Base-by-base conservation (phyloP, 2,329 filamentous ascomycete species). In the Aspergillus felis region DNA sequence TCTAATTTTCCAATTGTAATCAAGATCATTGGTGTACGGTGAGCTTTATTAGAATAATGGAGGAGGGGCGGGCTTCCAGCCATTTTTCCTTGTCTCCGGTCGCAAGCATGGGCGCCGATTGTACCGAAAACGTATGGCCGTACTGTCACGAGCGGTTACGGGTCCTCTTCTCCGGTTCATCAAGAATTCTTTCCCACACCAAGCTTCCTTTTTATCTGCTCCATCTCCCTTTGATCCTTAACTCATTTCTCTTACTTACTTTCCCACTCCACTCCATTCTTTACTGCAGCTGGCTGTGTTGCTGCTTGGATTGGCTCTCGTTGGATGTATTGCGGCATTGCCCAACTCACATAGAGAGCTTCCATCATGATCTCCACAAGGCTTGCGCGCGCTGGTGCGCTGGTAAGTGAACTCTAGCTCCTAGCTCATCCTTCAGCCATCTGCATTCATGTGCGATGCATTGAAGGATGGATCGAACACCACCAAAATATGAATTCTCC, bases 291-390 rank as follows among this genome's bases (percentile, higher is more conserved):
- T 74, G 69, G 70, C 65, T 66, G 47, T 53, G 65, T 64, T 69
- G 63, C 57, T 68, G 61, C 61, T 65, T 68, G 61, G 60, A 62
- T 62, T 66, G 60, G 65, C 64, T 67, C 66, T 69, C 64, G 57
- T 73, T 75, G 68, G 67, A 74, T 75, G 74, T 70, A 70, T 69
- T 67, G 68, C 67, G 63, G 67, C 63, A 62, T 62, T 71, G 69
- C 66, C 64, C 66, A 67, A 65, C 68, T 71, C 66, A 67, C 66
- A 68, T 71, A 75, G 71, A 72, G 71, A 74, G 68, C 71, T 69
- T 69, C 64, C 71, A 78, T 69, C 67, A 79, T 79, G 77, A 76
- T 79, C 69, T 76, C 77, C 67, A 72, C 76, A 64, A 72, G 74
- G 72, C 71, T 79, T 65, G 72, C 76, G 72, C 77, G 77, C 71